Evolutionary conservation across 257 asterid species (phyloP).

Genomic region (Solanum etuberosum): DNA sequence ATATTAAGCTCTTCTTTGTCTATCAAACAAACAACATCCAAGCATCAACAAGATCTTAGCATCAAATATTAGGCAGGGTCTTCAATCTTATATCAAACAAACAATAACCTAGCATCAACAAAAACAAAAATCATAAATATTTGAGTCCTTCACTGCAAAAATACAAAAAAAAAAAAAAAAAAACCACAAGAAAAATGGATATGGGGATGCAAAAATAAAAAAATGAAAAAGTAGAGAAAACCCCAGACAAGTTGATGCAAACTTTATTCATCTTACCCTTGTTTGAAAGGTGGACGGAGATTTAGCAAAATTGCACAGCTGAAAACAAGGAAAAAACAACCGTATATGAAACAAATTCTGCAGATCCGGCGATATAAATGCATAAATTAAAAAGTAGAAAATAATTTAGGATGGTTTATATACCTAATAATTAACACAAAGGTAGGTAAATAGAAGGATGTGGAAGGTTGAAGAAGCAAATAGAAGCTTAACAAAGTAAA

Average conservation of each 20-base stretch:
- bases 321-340: not conserved
- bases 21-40: not conserved
- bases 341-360: not conserved
- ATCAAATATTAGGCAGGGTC: not conserved
- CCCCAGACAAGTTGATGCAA: not conserved
- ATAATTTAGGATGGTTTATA: not conserved
- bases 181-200: too few species aligned
- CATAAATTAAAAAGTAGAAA: not conserved
- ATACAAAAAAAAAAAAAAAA: too few species aligned
- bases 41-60: not conserved
- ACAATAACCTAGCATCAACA: not conserved
- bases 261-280: not conserved
- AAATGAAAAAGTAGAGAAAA: not conserved
- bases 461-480: not conserved
- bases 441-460: not conserved
- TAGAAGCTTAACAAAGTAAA: not conserved
- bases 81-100: not conserved
- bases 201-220: not conserved
- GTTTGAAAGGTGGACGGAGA: not conserved
- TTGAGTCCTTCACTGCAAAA: not conserved
- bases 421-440: not conserved
- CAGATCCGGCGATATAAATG: not conserved
- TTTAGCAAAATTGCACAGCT: not conserved
- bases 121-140: not conserved
- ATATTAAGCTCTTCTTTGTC: not conserved